Percentiles rank a stretch among this genome's conserved stretches.
Conservation (phyloP, 1,284 basidiomycete species). For the Rhodotorula sp. region DNA sequence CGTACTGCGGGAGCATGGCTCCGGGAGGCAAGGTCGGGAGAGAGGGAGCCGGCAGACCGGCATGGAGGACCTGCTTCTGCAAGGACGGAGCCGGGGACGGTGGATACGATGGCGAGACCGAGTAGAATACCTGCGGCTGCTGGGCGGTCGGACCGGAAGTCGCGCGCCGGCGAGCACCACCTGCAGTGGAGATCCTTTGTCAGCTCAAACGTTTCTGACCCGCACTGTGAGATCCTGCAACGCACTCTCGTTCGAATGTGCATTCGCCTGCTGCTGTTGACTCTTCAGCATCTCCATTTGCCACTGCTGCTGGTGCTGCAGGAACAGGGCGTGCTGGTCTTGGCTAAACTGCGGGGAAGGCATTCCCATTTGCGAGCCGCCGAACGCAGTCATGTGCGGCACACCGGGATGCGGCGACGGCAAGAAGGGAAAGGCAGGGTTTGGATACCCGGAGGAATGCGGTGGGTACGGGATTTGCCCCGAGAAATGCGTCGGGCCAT, state of each 20-base stretch:
- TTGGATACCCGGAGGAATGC: constrained; percentile 5
- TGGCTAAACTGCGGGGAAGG: background rate
- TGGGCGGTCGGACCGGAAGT: constrained; percentile 23
- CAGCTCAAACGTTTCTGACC: too few species aligned
- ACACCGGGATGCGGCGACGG: constrained; percentile 36
- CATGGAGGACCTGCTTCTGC: background rate
- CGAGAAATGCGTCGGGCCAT: constrained; percentile 10
- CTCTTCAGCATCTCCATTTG: constrained; percentile 34
- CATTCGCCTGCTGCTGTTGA: constrained; percentile 12
- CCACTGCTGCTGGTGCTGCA: constrained; percentile 36
- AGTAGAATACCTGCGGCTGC: constrained; percentile 17
- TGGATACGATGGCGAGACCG: constrained; percentile 17
- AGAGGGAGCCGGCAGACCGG: background rate
- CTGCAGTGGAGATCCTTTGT: background rate
- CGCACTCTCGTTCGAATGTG: constrained; percentile 3
- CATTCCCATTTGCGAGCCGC: background rate
- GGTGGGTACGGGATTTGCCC: constrained; percentile 11
- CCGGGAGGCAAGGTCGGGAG: constrained; percentile 20
- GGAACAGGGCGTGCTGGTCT: constrained; percentile 3
- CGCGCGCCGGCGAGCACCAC: constrained; percentile 16
- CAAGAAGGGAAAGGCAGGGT: constrained; percentile 37
- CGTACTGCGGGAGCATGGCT: constrained; percentile 30
- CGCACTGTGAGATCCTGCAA: background rate
- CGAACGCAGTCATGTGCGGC: background rate
- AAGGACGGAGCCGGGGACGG: constrained; percentile 5